A percentile compares a stretch with the other conserved stretches of the same genome.
phyloP scores from a whole-genome alignment of 305 asterid species.

The Salvia sclarea region DNA sequence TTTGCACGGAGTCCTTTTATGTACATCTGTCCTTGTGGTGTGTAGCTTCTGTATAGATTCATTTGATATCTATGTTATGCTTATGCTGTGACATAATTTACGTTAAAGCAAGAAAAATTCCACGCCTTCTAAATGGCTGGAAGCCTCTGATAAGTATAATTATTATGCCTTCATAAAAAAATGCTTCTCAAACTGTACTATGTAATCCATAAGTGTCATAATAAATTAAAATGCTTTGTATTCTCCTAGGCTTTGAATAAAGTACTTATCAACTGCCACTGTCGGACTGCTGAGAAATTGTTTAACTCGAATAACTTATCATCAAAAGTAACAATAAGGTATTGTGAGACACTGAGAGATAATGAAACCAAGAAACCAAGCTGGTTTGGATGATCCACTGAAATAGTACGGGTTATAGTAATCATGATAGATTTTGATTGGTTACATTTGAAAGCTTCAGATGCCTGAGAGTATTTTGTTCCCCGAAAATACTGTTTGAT shows the following conservation, averaged over 20 bases:
- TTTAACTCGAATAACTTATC: slow-evolving; percentile 1
- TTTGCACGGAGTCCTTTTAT: slow-evolving; percentile 25
- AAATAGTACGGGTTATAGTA: slow-evolving; percentile 15
- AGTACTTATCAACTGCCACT: slow-evolving; percentile 17
- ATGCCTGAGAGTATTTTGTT: slow-evolving; percentile 11
- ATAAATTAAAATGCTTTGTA: slow-evolving; percentile 8
- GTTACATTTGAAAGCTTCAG: neutral
- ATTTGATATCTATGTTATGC: slow-evolving; percentile 2
- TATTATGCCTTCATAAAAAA: neutral
- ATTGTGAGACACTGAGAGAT: slow-evolving; percentile 11
- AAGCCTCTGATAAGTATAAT: neutral
- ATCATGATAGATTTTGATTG: slow-evolving; percentile 4
- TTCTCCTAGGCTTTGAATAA: slow-evolving; percentile 10
- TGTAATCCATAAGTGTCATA: neutral
- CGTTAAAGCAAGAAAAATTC: slow-evolving; percentile 1
- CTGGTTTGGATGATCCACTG: neutral
- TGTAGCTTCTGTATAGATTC: slow-evolving; percentile 19
- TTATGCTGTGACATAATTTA: slow-evolving; percentile 4
- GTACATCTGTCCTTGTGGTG: neutral
- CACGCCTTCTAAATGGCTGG: neutral
- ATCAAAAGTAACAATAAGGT: neutral
- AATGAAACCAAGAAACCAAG: neutral
- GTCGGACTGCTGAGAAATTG: slow-evolving; percentile 7
- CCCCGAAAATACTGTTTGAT: slow-evolving; percentile 4
- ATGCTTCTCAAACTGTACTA: neutral